Base-by-base conservation (phyloP, 345 rosid species). In the Luvunga scandens region DNA sequence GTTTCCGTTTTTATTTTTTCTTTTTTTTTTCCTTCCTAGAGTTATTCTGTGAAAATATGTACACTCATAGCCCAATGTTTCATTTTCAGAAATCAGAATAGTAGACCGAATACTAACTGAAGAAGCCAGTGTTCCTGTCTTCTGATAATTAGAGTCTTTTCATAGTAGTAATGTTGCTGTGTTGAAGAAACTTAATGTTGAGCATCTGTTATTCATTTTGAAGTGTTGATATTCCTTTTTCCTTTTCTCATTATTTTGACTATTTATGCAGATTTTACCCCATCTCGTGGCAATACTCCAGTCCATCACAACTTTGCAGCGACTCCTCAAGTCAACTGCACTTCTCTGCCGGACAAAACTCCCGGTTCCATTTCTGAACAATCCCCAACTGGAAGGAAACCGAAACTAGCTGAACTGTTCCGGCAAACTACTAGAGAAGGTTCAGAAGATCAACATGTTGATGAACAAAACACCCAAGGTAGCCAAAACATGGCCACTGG, bases 211-310 rank as follows among this genome's bases (percentile, higher is more conserved):
- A 45, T 45, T 64, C 7, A 31, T 61, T 34, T 10, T 24, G 77
- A 72, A 34, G 2, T 33, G 16, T 72, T 59, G 34, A 25, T 21
- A 33, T 25, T 22, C 18, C 31, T 7, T 6, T 38, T 55, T 30
- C 28, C 25, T 7, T 42, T 48, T 38, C 9, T 59, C 27, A 3
- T 78, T 30, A 3, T 76, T 64, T 7, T 45, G 28, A 27, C 57
- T 10, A 9, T 6, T 18, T 56, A 19, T 82, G 84, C 91, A 96
- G 98, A 96, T 86, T 92, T 94, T 84, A 96, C 97, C 62, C 98
- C 98, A 31, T 96, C 97, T 50, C 88, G 86, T 27, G 99, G 98
- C 61, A 91, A 71, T 72, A 92, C 98, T 78, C 99, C 98, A 9
- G 89, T 90, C 75, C 95, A 89, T 79, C 86, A 83, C 56, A 86